These are phyloP conservation scores for Glomus cerebriforme DNA, from an alignment of 192 early-diverging fungal genomes.

Conservation along the genomic window DNA sequence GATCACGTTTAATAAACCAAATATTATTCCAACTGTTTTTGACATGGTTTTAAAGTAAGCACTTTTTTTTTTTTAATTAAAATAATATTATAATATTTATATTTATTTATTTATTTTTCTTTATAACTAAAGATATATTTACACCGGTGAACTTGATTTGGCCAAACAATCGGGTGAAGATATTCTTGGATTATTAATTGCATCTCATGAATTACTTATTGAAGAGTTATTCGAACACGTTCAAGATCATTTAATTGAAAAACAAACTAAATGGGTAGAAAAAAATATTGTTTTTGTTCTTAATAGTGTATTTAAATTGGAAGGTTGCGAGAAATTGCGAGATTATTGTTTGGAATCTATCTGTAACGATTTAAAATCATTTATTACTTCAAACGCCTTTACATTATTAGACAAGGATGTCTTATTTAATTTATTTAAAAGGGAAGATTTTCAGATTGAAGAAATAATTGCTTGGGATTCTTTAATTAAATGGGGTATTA, in stretches of 20 bases:
- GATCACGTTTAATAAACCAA: too few relatives aligned
- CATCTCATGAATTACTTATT: too few relatives aligned
- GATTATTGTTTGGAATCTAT: not conserved
- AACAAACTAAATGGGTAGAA: constrained; percentile 9
- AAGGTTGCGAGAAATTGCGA: not conserved
- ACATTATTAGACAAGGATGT: not conserved
- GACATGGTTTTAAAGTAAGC: too few relatives aligned
- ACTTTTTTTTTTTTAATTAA: too few relatives aligned
- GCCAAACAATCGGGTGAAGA: too few relatives aligned
- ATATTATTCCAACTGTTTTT: too few relatives aligned
- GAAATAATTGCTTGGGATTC: constrained; percentile 17
- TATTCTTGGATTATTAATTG: too few relatives aligned
- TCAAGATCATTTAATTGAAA: constrained; percentile 8
- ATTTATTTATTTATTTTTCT: too few relatives aligned
- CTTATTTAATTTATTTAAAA: not conserved
- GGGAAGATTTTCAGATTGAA: not conserved
- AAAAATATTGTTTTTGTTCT: not conserved
- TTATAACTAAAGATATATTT: too few relatives aligned
- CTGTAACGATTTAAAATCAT: not conserved
- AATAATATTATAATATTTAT: too few relatives aligned
- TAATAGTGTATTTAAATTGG: not conserved
- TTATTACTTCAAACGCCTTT: not conserved
- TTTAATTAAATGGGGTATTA: constrained; percentile 18
- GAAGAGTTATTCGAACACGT: constrained; percentile 7
- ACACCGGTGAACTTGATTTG: too few relatives aligned